phyloP scores from a whole-genome alignment of 2,329 filamentous ascomycete species.

The Colletotrichum sp. region DNA sequence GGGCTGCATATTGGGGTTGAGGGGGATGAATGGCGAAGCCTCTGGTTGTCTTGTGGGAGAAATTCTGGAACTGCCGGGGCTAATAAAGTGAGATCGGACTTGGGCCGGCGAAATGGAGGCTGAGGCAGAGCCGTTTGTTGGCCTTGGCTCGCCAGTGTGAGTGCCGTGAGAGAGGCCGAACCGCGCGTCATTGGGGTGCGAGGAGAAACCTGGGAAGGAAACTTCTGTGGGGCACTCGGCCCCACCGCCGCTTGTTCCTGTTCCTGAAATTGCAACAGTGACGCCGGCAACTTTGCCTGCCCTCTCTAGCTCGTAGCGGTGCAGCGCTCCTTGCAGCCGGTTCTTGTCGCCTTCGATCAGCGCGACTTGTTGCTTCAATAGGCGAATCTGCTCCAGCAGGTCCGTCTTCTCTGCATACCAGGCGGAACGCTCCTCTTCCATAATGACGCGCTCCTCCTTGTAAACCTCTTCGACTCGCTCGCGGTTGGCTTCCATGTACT shows the following conservation, averaged over 20 bases:
- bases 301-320: conserved; percentile 19
- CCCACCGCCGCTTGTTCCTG: conserved; percentile 12
- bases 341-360: conserved; percentile 41
- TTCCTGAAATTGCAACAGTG: conserved; percentile 19
- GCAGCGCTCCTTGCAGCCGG: conserved; percentile 15
- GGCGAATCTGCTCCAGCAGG: conserved; percentile 45
- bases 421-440: conserved; percentile 53
- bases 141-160: conserved; percentile 5
- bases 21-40: conserved; percentile 40
- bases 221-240: conserved; percentile 19
- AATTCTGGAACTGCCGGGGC: conserved; percentile 33
- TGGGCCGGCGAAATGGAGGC: conserved; percentile 23
- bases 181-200: conserved; percentile 23
- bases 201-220: conserved; percentile 26
- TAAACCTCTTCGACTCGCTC: conserved; percentile 61
- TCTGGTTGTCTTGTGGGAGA: conserved; percentile 40
- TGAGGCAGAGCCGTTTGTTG: conserved; percentile 21
- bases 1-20: conserved; percentile 49
- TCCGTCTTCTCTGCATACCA: conserved; percentile 51
- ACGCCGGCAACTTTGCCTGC: conserved; percentile 22
- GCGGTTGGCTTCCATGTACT: conserved; percentile 58
- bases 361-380: conserved; percentile 43
- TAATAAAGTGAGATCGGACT: conserved; percentile 17
- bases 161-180: conserved; percentile 17
- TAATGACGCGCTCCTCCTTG: conserved; percentile 56